Conservation (phyloP, 495 filamentous ascomycete species). For the Aspergillus sclerotioniger region DNA sequence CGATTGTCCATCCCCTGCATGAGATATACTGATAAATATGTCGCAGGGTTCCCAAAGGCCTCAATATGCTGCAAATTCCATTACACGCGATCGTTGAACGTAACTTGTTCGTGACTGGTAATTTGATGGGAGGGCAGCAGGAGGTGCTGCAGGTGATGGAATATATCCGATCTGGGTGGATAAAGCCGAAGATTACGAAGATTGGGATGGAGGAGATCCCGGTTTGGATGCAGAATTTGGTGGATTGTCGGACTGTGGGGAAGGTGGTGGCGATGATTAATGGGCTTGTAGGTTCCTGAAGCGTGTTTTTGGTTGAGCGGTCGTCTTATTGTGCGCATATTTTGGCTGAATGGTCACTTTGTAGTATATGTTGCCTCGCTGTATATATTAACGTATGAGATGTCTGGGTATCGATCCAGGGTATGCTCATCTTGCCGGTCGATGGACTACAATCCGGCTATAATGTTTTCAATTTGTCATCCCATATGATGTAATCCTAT, state of each 20-base stretch:
- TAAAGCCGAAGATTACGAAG: background rate
- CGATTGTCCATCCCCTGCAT: too few species aligned
- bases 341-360: too few species aligned
- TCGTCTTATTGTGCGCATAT: too few species aligned
- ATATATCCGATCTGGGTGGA: background rate
- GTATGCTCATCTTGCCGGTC: too few species aligned
- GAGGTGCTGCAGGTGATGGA: background rate
- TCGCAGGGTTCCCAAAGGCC: conserved; percentile 4
- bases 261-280: background rate
- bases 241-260: background rate
- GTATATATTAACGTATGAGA: too few species aligned
- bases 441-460: too few species aligned
- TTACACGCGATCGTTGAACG: background rate
- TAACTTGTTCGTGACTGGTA: background rate
- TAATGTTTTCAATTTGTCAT: too few species aligned
- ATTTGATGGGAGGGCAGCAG: background rate
- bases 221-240: background rate
- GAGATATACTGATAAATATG: background rate
- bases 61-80: background rate
- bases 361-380: too few species aligned
- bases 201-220: background rate
- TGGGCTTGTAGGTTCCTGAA: too few species aligned
- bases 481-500: too few species aligned
- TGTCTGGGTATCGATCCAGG: too few species aligned
- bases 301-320: too few species aligned